A percentile compares a stretch with the other conserved stretches of the same genome.
These are phyloP conservation scores for Lasiodiplodia hormozganensis DNA, from an alignment of 2,329 filamentous ascomycete genomes.

Conservation along the genomic window DNA sequence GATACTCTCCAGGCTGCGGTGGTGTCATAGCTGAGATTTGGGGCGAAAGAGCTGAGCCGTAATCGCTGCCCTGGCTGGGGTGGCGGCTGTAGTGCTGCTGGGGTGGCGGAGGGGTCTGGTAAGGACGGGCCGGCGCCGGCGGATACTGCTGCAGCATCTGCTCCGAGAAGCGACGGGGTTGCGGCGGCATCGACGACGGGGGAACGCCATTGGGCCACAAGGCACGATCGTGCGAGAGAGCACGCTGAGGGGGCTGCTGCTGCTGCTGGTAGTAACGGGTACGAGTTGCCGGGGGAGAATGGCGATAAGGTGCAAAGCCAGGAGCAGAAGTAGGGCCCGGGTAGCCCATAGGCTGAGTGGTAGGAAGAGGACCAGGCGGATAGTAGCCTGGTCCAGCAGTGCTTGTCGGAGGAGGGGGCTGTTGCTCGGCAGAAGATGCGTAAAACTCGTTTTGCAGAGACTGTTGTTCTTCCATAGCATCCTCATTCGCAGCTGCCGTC, in stretches of 20 bases:
- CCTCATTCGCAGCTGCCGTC: neutral
- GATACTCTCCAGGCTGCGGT: neutral
- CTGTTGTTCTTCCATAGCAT: neutral
- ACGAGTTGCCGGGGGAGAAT: neutral
- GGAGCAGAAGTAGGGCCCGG: neutral
- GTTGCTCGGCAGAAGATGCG: neutral
- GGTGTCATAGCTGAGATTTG: slow-evolving; percentile 15
- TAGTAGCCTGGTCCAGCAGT: neutral
- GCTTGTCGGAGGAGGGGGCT: neutral
- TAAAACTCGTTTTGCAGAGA: neutral
- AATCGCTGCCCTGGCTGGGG: neutral
- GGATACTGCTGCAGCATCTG: slow-evolving; percentile 13
- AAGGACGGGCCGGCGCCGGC: neutral
- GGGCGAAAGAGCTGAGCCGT: slow-evolving; percentile 6
- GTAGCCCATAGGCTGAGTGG: neutral
- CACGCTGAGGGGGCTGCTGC: neutral
- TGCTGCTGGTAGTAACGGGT: slow-evolving; percentile 14
- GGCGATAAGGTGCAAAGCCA: neutral
- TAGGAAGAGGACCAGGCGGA: neutral
- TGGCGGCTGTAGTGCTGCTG: slow-evolving; percentile 9
- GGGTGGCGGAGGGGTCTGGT: slow-evolving; percentile 10
- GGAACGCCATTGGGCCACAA: neutral
- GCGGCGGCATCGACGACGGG: neutral
- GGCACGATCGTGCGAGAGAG: slow-evolving; percentile 16
- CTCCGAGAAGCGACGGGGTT: slow-evolving; percentile 21